Base-by-base conservation (phyloP, 1,284 basidiomycete genomes). In the Cryptococcus hybrid region DNA sequence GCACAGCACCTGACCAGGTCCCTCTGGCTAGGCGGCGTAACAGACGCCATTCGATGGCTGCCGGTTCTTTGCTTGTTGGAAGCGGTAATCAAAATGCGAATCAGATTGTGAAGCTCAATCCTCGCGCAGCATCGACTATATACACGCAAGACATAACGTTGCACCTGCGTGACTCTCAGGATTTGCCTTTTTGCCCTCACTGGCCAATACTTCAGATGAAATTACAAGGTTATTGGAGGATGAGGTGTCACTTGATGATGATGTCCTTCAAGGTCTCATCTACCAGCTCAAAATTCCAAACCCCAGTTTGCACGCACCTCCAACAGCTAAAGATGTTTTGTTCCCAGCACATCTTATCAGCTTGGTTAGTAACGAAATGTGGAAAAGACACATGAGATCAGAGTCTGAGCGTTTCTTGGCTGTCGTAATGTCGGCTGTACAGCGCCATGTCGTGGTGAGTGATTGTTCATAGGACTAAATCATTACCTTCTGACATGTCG, bases 301-400 rank as follows among this genome's bases (percentile, higher is more conserved):
- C 15, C 91, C 96, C 0, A 93, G 88, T 69, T 81, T 92, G 55
- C 90, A 89, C 56, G 96, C 92, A 71, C 91, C 93, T 1, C 91
- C 93, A 15, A 87, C 88, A 36, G 88, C 94, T 30, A 99, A 98
- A 79, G 96, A 99, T 78, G 94, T 99, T 55, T 83, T 99, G 45
- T 99, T 99, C 88, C 96, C 96, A 4, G 95, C 96, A n/a, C 98
- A 99, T 77, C 85, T 99, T 59, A 99, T 99, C 79, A 92, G 90
- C 69, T 82, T 99, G 51, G 89, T 97, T 59, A 96, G 93, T 18
- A 99, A 99, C 78, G 96, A 99, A 79, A 99, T 99, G 95, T 99
- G 96, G 96, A 98, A 98, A 80, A 92, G 97, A 70, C 93, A 94
- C 35, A 85, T 99, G 69, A 97, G 99, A 67, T 84, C 88, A 34